phyloP scores from a whole-genome alignment of 176 grass and related monocot species.

The Hordeum marinum region DNA sequence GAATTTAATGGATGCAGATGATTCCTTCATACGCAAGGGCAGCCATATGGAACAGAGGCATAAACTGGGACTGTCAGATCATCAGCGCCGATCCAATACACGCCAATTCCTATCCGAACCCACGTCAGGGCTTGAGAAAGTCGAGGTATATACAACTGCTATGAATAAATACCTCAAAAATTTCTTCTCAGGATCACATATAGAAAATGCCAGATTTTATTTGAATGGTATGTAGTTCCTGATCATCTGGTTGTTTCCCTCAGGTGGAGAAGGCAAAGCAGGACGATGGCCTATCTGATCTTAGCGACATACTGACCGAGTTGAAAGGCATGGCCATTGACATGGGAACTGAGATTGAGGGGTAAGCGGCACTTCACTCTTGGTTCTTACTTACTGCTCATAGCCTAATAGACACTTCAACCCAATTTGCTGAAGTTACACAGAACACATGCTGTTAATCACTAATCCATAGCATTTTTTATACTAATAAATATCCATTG shows the following conservation, averaged over 20 bases:
- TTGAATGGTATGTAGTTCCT: background rate
- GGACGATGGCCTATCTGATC: conserved; percentile 71
- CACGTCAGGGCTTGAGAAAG: conserved; percentile 51
- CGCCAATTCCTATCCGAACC: conserved; percentile 47
- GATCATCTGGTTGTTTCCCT: background rate
- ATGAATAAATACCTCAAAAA: background rate
- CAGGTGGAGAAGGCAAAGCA: conserved; percentile 90
- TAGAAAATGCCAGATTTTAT: background rate
- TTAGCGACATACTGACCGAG: conserved; percentile 65
- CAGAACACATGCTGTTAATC: background rate
- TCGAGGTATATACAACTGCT: conserved; percentile 49
- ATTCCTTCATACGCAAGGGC: conserved; percentile 68
- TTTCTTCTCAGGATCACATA: background rate
- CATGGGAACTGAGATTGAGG: conserved; percentile 85
- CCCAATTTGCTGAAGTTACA: background rate
- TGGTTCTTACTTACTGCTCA: background rate
- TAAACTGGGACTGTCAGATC: conserved; percentile 49
- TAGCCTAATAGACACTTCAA: background rate
- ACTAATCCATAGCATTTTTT: background rate
- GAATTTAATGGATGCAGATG: conserved; percentile 45
- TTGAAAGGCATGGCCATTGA: conserved; percentile 86
- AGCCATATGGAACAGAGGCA: conserved; percentile 79
- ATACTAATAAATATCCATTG: background rate
- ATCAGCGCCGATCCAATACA: conserved; percentile 31
- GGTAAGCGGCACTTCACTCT: conserved; percentile 31